Base-by-base conservation (phyloP, 1,139 yeast genomes). In the Komagataea norvegica region DNA sequence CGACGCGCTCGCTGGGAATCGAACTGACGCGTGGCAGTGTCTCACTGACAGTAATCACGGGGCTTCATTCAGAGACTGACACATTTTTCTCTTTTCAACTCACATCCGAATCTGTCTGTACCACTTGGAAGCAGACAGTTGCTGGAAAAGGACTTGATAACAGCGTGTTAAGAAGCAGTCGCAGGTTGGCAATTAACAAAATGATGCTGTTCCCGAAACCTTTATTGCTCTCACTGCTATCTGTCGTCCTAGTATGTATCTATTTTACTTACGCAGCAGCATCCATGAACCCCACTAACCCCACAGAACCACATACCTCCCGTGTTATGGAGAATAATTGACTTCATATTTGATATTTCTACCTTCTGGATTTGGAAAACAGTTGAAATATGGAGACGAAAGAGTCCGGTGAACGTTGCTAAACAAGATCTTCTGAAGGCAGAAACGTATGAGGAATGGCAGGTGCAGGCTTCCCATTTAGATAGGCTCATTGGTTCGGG, bases 401-500 rank as follows among this genome's bases (percentile, higher is more conserved):
- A 54, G 40, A 46, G 43, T 27, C 57, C 59, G 1, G 41, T 45
- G 2, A 42, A 46, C n/a, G 40, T 49, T 3, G 50, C 55, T 2
- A 49, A 51, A 23, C 50, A 45, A 28, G 40, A 40, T 15, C 35
- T 53, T 4, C 26, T 42, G 2, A 43, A 62, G 51, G 41, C 57
- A 11, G 65, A 67, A 29, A 69, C 67, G 20, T 80, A 74, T 54
- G 72, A 67, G 30, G 83, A 78, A 41, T 83, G 87, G 86, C 72
- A 70, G 45, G 62, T 59, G 19, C 69, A 71, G 4, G 85, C 85
- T 2, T 60, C 65, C 5, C 71, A 74, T 42, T 73, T 84, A 5
- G 94, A 84, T 51, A 69, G 69, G 39, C 60, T 80, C 19, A 77
- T 85, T 0, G 83, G 83, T 30, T 77, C 80, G 56, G 86, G 82